Conservation (phyloP, 176 grass and related monocot genomes). For the Carex parvula region DNA sequence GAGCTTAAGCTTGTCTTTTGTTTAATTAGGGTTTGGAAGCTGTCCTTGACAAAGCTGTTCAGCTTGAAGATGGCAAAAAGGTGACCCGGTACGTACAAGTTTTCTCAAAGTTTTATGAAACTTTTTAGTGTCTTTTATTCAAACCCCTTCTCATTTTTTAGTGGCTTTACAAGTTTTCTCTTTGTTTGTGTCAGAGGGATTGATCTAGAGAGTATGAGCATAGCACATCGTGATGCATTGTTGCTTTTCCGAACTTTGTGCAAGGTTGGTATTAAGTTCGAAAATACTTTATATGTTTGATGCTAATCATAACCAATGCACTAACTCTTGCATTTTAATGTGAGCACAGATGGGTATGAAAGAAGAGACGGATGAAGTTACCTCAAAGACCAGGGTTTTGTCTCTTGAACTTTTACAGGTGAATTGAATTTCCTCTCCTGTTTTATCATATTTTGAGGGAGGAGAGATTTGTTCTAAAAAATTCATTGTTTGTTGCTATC, state of each 20-base stretch:
- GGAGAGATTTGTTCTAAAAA: slow-evolving; percentile 25
- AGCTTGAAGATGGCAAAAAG: slow-evolving; percentile 98
- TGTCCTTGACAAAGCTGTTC: slow-evolving; percentile 95
- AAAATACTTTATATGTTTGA: not conserved
- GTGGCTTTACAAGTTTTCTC: not conserved
- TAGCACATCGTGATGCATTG: slow-evolving; percentile 85
- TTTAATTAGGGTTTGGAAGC: slow-evolving; percentile 85
- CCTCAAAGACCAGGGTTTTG: slow-evolving; percentile 89
- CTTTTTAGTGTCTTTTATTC: not conserved
- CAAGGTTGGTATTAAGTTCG: slow-evolving; percentile 54
- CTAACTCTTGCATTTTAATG: not conserved
- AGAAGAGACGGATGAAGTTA: slow-evolving; percentile 94
- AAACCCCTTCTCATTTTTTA: slow-evolving; percentile 24
- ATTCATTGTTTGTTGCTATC: slow-evolving; percentile 37
- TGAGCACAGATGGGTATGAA: slow-evolving; percentile 92
- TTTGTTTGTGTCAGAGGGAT: slow-evolving; percentile 56
- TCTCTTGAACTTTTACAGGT: slow-evolving; percentile 98
- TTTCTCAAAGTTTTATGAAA: slow-evolving; percentile 27
- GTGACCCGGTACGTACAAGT: slow-evolving; percentile 52
- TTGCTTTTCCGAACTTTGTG: slow-evolving; percentile 94
- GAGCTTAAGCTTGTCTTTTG: slow-evolving; percentile 3
- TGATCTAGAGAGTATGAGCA: slow-evolving; percentile 79
- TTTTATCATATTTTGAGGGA: slow-evolving; percentile 4
- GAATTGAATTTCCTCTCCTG: slow-evolving; percentile 35
- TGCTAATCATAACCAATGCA: not conserved